These are phyloP conservation scores for Alternaria alternata DNA, from an alignment of 2,329 filamentous ascomycete species.

Conservation along the genomic window DNA sequence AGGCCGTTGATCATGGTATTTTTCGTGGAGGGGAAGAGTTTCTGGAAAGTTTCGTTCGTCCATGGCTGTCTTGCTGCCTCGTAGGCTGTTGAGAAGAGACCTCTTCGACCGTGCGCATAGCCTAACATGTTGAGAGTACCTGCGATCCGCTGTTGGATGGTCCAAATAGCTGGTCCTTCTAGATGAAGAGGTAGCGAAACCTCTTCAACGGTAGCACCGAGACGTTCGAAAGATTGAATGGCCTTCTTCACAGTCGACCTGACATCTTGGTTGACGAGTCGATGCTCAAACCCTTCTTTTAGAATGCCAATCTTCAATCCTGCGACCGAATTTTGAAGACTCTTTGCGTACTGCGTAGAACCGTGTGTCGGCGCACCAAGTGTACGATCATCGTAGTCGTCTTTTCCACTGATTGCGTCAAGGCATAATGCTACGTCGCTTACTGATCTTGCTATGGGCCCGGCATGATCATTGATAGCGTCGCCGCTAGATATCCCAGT, in stretches of 20 bases:
- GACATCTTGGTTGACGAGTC: conserved; percentile 51
- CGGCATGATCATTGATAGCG: conserved; percentile 56
- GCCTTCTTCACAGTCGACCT: conserved; percentile 54
- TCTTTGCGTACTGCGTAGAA: conserved; percentile 27
- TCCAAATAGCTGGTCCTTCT: conserved; percentile 50
- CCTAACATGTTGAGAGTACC: conserved; percentile 54
- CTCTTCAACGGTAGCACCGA: conserved; percentile 58
- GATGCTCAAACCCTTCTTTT: conserved; percentile 36
- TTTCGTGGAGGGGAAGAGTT: conserved; percentile 57
- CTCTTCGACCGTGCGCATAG: conserved; percentile 30
- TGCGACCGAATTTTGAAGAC: conserved; percentile 23
- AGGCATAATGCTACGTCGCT: conserved; percentile 35
- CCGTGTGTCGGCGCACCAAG: conserved; percentile 37
- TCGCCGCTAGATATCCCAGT: conserved; percentile 54
- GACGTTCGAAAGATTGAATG: conserved; percentile 46
- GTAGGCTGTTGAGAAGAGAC: conserved; percentile 31
- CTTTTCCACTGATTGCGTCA: conserved; percentile 42
- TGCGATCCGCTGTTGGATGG: conserved; percentile 53
- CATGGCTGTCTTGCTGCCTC: conserved; percentile 60
- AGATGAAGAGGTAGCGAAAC: conserved; percentile 44
- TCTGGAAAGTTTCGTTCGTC: conserved; percentile 59
- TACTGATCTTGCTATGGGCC: conserved; percentile 41
- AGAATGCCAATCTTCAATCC: conserved; percentile 41
- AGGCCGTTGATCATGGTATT: conserved; percentile 57
- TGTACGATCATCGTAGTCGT: conserved; percentile 44